phyloP scores from a whole-genome alignment of 1,139 yeast genomes.

The Pichia sp. region DNA sequence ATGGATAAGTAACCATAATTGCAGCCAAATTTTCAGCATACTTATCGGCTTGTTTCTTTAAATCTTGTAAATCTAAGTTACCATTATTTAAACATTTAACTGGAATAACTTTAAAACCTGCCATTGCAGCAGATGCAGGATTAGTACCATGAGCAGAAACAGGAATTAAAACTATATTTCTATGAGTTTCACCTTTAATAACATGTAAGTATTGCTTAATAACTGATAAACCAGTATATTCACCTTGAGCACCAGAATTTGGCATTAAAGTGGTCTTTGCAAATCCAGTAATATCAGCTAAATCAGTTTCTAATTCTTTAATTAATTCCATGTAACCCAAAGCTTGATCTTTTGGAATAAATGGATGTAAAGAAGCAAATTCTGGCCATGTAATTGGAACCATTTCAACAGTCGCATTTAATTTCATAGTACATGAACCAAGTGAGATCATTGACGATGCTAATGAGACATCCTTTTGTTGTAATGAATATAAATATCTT shows the following conservation, averaged over 20 bases:
- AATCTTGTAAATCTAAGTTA: slow-evolving; percentile 73
- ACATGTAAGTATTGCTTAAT: slow-evolving; percentile 67
- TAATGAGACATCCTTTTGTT: slow-evolving; percentile 81
- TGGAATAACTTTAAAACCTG: slow-evolving; percentile 89
- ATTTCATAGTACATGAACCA: slow-evolving; percentile 97
- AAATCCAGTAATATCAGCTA: slow-evolving; percentile 93
- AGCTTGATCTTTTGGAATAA: slow-evolving; percentile 84
- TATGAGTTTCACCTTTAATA: slow-evolving; percentile 60
- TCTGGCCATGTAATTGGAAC: slow-evolving; percentile 93
- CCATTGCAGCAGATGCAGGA: slow-evolving; percentile 98
- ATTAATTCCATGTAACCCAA: slow-evolving; percentile 73
- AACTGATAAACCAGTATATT: slow-evolving; percentile 86
- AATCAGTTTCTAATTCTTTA: slow-evolving; percentile 70
- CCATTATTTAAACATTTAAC: slow-evolving; percentile 84
- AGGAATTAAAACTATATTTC: slow-evolving; percentile 90
- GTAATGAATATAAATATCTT: slow-evolving; percentile 80
- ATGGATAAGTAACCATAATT: slow-evolving; percentile 94
- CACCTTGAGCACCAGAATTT: slow-evolving; percentile 98
- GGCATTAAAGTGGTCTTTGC: slow-evolving; percentile 91
- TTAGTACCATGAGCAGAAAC: slow-evolving; percentile 98
- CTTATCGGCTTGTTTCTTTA: slow-evolving; percentile 65
- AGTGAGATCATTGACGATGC: slow-evolving; percentile 96
- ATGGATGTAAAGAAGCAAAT: slow-evolving; percentile 82
- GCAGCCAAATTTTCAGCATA: slow-evolving; percentile 72
- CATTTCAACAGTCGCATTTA: slow-evolving; percentile 94